Evolutionary conservation across 1,284 basidiomycete species (phyloP).

Genomic region (Fomes fomentarius): DNA sequence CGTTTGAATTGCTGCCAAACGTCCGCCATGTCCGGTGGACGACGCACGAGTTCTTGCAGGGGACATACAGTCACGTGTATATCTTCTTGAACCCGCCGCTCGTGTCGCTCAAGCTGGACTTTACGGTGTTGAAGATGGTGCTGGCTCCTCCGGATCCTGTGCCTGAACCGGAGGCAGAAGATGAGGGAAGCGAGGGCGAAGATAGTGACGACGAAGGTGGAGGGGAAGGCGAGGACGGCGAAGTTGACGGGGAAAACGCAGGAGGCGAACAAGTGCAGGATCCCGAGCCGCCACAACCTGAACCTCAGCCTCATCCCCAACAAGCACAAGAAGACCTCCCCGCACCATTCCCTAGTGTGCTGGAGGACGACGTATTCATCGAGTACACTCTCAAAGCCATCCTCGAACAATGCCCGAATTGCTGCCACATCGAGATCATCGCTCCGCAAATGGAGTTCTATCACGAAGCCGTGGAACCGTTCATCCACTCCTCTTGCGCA

Average conservation of each 20-base stretch:
- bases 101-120: conserved; percentile 11
- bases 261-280: not conserved
- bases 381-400: conserved; percentile 11
- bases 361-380: conserved; percentile 9
- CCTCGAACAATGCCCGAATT: conserved; percentile 11
- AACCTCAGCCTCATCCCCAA: not conserved
- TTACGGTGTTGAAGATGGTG: not conserved
- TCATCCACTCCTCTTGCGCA: not conserved
- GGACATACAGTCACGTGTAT: conserved; percentile 7
- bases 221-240: not conserved
- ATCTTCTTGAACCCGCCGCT: conserved; percentile 15
- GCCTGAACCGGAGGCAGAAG: not conserved
- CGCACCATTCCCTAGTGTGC: not conserved
- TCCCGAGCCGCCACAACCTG: not conserved
- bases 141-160: not conserved
- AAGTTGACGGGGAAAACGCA: not conserved
- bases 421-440: conserved; percentile 5
- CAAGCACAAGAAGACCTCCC: not conserved
- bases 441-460: conserved; percentile 4
- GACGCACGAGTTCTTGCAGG: conserved; percentile 4
- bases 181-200: no score
- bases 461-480: conserved; percentile 3
- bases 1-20: conserved; percentile 12
- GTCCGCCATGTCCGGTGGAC: conserved; percentile 12
- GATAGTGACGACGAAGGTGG: no score